A percentile compares a stretch with the other conserved stretches of the same genome.
Conservation (phyloP, 2,329 filamentous ascomycete genomes). For the Hortaea werneckii region DNA sequence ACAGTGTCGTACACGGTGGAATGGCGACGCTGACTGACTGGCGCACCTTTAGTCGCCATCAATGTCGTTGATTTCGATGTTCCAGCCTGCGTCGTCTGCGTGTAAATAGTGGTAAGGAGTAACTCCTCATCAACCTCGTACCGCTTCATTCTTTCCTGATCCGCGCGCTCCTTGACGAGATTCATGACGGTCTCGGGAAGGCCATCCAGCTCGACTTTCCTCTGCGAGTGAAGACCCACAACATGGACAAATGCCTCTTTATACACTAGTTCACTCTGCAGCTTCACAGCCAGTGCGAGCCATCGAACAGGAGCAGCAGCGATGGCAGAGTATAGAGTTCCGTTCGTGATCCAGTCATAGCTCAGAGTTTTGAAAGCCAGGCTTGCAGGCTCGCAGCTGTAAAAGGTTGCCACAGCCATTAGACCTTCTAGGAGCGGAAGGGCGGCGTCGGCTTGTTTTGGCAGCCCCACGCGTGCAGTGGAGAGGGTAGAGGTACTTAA, state of each 20-base stretch:
- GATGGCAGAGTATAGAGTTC: slow-evolving; percentile 23
- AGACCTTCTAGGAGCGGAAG: slow-evolving; percentile 21
- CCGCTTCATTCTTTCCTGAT: slow-evolving; percentile 9
- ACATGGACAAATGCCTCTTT: slow-evolving; percentile 29
- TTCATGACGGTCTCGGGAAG: slow-evolving; percentile 3
- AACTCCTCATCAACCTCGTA: slow-evolving; percentile 18
- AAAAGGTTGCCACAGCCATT: slow-evolving; percentile 15
- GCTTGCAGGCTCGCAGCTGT: slow-evolving; percentile 6
- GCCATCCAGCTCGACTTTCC: slow-evolving; percentile 16
- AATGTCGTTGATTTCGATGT: no score
- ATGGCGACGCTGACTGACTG: slow-evolving; percentile 2
- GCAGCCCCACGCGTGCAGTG: background rate
- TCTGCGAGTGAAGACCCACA: slow-evolving; percentile 20
- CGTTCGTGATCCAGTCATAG: slow-evolving; percentile 16
- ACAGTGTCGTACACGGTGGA: slow-evolving; percentile 22
- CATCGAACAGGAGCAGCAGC: slow-evolving; percentile 23
- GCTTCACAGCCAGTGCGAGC: slow-evolving; percentile 20
- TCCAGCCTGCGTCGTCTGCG: background rate
- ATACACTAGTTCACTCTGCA: slow-evolving; percentile 24
- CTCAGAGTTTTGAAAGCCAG: slow-evolving; percentile 17
- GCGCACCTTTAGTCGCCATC: background rate
- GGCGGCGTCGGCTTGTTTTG: slow-evolving; percentile 2
- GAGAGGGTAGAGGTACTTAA: background rate
- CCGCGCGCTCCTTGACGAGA: slow-evolving; percentile 12
- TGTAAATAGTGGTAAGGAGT: slow-evolving; percentile 14